Evolutionary conservation across 768 basidiomycete species (phyloP).

Genomic region (Cystobasidium ongulense): DNA sequence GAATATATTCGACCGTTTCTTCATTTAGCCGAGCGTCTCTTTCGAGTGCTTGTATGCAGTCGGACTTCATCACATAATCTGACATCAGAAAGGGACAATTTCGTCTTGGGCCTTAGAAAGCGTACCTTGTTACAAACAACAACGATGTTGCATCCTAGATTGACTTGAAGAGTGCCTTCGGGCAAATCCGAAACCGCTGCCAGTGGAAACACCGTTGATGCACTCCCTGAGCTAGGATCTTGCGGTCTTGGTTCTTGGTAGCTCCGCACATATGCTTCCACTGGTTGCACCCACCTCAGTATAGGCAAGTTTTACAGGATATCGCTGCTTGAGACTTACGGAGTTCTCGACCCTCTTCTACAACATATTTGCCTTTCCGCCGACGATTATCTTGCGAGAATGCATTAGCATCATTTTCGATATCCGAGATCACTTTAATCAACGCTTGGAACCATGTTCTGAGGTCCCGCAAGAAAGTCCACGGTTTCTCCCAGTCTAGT

Average conservation of each 20-base stretch:
- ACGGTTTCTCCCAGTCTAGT: conserved; percentile 91
- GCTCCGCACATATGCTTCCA: conserved; percentile 31
- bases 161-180: conserved; percentile 75
- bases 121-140: conserved; percentile 75
- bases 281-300: conserved; percentile 1
- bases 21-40: conserved; percentile 52
- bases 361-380: conserved; percentile 21
- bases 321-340: not conserved
- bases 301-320: not conserved
- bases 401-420: not conserved
- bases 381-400: not conserved
- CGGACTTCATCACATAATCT: conserved; percentile 32
- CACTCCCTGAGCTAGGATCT: not conserved
- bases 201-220: conserved; percentile 17
- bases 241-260: conserved; percentile 35
- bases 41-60: conserved; percentile 38
- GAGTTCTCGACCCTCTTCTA: conserved; percentile 51
- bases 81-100: not conserved
- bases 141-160: conserved; percentile 74
- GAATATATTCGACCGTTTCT: conserved; percentile 85
- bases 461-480: conserved; percentile 78
- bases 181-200: conserved; percentile 50
- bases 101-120: not conserved
- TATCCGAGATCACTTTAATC: conserved; percentile 57
- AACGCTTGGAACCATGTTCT: conserved; percentile 78